Percentiles rank a stretch among this genome's conserved stretches.
These are phyloP conservation scores for Thielaviopsis punctulata DNA, from an alignment of 2,329 filamentous ascomycete genomes.

Conservation along the genomic window DNA sequence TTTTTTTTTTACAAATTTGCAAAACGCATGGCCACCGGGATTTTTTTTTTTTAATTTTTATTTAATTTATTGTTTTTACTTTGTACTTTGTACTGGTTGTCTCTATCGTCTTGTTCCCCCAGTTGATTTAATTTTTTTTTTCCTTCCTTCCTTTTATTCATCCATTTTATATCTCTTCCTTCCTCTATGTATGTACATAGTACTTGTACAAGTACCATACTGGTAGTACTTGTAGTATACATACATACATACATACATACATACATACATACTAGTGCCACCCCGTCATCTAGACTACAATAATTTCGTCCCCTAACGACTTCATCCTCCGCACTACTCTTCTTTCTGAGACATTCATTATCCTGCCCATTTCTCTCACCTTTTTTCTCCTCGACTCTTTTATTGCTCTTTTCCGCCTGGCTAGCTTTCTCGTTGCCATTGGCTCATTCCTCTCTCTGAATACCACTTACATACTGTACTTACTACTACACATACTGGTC, in stretches of 20 bases:
- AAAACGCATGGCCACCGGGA: constrained; percentile 3
- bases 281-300: background rate
- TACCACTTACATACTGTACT: background rate
- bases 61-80: background rate
- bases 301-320: background rate
- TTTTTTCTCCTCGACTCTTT: background rate
- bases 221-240: background rate
- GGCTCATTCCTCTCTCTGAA: background rate
- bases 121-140: background rate
- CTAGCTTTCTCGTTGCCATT: background rate
- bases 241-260: too few species aligned
- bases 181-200: background rate
- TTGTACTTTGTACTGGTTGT: background rate
- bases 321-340: background rate
- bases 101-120: background rate
- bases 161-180: background rate
- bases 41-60: background rate
- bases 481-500: too few species aligned
- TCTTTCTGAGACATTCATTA: background rate
- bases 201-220: background rate
- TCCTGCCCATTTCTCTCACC: background rate
- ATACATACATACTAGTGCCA: too few species aligned
- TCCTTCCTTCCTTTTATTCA: background rate
- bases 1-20: background rate
- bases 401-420: background rate